A percentile compares a stretch with the other conserved stretches of the same genome.
Evolutionary conservation across 75 land plant genomes (phyloP).

Genomic region (Azolla pinnata): DNA sequence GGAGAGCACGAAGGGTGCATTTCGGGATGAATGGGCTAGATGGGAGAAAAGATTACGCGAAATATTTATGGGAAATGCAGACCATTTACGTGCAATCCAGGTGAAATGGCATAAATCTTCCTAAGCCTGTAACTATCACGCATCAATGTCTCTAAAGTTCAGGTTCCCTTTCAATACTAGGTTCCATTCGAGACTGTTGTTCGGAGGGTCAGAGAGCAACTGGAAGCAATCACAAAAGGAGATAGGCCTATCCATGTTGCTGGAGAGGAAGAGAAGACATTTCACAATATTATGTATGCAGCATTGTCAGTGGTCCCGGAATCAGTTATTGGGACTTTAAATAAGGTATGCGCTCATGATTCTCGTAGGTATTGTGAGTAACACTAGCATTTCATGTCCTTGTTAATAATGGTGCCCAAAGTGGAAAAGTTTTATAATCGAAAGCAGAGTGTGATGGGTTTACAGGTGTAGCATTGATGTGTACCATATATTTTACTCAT

Average conservation of each 20-base stretch:
- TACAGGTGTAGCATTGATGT: no score
- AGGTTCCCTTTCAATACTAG: conserved; percentile 21
- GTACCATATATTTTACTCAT: no score
- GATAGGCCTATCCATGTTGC: conserved; percentile 28
- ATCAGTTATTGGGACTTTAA: conserved; percentile 39
- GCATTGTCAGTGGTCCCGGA: conserved; percentile 51
- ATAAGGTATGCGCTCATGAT: no score
- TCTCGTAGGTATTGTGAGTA: no score
- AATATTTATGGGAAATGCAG: conserved; percentile 37
- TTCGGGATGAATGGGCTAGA: conserved; percentile 57
- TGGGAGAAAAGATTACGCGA: conserved; percentile 71
- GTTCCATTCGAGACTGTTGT: conserved; percentile 79
- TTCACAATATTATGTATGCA: conserved; percentile 61
- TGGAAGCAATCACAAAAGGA: conserved; percentile 50
- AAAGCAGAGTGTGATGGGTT: no score
- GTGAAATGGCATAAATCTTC: conserved; percentile 16
- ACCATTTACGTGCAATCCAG: conserved; percentile 68
- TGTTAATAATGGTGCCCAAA: no score
- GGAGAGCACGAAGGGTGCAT: conserved; percentile 64
- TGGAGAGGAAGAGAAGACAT: conserved; percentile 41
- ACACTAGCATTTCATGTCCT: no score
- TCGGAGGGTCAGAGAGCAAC: conserved; percentile 49
- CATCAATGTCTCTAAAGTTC: not conserved
- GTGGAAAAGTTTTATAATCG: no score
- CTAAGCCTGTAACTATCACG: not conserved